Conservation (phyloP, 257 asterid genomes). For the Phtheirospermum japonicum region DNA sequence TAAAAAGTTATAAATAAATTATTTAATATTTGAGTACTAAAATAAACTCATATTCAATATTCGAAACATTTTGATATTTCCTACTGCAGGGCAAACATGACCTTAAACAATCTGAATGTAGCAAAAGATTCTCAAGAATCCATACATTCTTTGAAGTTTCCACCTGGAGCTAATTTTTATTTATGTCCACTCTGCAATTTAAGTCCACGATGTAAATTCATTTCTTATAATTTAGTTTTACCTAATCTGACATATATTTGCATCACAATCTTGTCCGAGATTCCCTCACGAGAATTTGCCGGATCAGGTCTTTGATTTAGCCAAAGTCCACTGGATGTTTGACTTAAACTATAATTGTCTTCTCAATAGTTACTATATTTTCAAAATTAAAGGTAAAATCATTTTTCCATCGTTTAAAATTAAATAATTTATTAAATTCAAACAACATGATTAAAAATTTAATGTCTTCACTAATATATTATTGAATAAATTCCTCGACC, state of each 20-base stretch:
- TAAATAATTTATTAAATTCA: no score
- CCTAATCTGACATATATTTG: slow-evolving; percentile 27
- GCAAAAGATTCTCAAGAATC: slow-evolving; percentile 1
- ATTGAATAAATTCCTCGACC: no score
- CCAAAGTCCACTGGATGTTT: neutral
- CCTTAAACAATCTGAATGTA: no score
- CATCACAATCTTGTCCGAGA: slow-evolving; percentile 34
- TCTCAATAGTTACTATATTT: neutral
- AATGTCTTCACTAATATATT: no score
- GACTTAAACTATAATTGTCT: neutral
- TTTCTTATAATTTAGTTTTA: slow-evolving; percentile 3
- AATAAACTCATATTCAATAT: no score
- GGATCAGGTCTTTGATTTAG: slow-evolving; percentile 17
- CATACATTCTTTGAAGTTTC: neutral
- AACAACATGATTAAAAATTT: no score
- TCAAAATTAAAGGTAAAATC: no score
- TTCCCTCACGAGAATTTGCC: slow-evolving; percentile 36
- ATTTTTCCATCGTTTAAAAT: no score
- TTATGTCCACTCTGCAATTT: neutral
- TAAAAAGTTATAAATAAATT: no score
- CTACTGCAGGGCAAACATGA: no score
- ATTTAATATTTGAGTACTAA: no score
- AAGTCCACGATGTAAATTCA: slow-evolving; percentile 6
- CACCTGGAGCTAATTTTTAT: neutral
- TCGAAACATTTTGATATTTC: no score